A percentile compares a stretch with the other conserved stretches of the same genome.
Conservation (phyloP, 2,329 filamentous ascomycete species). For the Cladophialophora carrionii region DNA sequence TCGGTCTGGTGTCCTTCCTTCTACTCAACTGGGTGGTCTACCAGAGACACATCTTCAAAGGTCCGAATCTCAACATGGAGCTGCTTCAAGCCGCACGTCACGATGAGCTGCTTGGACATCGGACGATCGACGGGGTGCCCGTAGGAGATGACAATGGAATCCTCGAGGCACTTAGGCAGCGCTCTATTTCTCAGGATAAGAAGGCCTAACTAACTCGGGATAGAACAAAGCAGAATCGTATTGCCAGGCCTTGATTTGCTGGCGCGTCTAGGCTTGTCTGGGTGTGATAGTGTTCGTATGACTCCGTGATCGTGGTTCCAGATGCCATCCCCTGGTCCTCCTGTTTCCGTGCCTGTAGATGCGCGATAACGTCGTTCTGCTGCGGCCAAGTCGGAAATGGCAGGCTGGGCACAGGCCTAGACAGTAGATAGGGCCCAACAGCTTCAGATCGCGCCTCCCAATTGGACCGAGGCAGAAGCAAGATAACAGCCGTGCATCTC, state of each 20-base stretch:
- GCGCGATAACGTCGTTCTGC: neutral
- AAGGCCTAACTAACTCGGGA: conserved; percentile 7
- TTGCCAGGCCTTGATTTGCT: neutral
- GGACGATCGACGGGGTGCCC: conserved; percentile 19
- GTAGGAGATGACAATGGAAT: conserved; percentile 19
- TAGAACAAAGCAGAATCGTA: neutral
- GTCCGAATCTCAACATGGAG: conserved; percentile 22
- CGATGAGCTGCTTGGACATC: conserved; percentile 22
- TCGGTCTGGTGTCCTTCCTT: conserved; percentile 20
- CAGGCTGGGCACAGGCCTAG: neutral
- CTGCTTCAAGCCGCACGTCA: conserved; percentile 22
- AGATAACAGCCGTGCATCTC: neutral
- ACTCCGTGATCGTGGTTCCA: neutral
- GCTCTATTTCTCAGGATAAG: conserved; percentile 17
- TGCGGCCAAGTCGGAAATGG: neutral
- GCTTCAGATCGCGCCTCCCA: neutral
- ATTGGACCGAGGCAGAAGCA: neutral
- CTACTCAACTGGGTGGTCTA: conserved; percentile 16
- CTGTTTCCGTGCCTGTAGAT: neutral
- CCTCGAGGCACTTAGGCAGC: conserved; percentile 22
- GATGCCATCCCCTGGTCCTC: too few relatives aligned
- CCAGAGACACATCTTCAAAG: conserved; percentile 25
- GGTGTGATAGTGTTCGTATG: neutral
- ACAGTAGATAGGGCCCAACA: neutral
- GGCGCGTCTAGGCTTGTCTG: neutral